These are phyloP conservation scores for Lunasporangiospora selenospora DNA, from an alignment of 192 early-diverging fungal species.

Conservation along the genomic window DNA sequence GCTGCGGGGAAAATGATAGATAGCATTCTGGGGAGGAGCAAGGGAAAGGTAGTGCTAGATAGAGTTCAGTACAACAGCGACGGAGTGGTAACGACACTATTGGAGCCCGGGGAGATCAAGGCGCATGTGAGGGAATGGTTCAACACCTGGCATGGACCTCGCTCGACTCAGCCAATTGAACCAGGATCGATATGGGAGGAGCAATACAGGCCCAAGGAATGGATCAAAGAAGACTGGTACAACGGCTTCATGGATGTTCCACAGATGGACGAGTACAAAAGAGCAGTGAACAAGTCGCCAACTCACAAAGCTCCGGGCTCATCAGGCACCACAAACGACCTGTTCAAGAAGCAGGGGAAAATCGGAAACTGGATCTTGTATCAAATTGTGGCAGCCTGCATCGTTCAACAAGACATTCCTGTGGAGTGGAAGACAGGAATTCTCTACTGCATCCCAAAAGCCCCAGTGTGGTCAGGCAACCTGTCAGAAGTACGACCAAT, in stretches of 20 bases:
- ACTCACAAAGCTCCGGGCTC: background rate
- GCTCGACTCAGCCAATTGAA: background rate
- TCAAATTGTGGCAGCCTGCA: background rate
- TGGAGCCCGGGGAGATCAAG: no score
- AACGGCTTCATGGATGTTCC: background rate
- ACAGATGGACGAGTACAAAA: background rate
- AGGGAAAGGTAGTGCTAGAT: no score
- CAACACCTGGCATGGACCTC: background rate
- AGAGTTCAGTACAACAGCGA: no score
- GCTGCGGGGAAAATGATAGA: no score
- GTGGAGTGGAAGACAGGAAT: constrained; percentile 14
- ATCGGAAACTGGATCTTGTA: background rate
- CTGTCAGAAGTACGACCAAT: constrained; percentile 12
- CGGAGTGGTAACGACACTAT: no score
- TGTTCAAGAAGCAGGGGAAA: background rate
- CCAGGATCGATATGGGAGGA: background rate
- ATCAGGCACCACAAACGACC: background rate
- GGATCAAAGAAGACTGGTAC: background rate
- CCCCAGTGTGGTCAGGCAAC: constrained; percentile 11
- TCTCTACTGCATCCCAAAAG: constrained; percentile 24
- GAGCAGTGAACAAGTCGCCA: background rate
- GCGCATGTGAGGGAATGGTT: no score
- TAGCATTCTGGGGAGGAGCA: no score
- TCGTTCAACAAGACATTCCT: constrained; percentile 5
- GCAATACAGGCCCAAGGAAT: background rate